A percentile compares a stretch with the other conserved stretches of the same genome.
Evolutionary conservation across 805 yeast species (phyloP).

Genomic region (Candida palmyrensis): DNA sequence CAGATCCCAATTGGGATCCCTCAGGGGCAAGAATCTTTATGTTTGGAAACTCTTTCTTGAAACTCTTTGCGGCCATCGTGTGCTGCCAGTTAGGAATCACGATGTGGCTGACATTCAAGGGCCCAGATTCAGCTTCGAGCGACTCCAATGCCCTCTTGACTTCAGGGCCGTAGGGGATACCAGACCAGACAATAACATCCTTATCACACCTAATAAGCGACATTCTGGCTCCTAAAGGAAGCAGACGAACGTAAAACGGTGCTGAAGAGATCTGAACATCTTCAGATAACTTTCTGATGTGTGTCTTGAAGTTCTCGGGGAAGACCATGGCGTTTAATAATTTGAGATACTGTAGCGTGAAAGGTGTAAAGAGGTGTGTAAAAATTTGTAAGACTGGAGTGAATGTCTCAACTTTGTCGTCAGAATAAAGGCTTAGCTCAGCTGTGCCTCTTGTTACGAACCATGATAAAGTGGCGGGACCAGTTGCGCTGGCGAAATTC

Average conservation of each 20-base stretch:
- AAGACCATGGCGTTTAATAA: no score
- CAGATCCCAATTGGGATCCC: constrained; percentile 23
- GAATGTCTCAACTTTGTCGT: no score
- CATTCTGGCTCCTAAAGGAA: constrained; percentile 41
- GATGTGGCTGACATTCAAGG: constrained; percentile 40
- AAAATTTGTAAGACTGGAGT: no score
- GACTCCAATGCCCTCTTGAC: constrained; percentile 35
- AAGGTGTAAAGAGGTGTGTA: no score
- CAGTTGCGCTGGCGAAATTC: no score
- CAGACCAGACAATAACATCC: constrained; percentile 47
- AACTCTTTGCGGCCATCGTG: constrained; percentile 54
- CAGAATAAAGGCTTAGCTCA: no score
- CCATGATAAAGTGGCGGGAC: no score
- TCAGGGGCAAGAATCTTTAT: constrained; percentile 53
- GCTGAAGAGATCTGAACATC: constrained; percentile 30
- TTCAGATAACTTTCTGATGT: constrained; percentile 29
- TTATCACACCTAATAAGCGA: constrained; percentile 28
- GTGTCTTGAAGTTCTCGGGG: no score
- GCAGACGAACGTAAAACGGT: no score
- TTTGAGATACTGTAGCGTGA: no score
- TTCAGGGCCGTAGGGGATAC: constrained; percentile 49
- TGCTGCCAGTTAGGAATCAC: constrained; percentile 64
- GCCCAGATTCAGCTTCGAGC: constrained; percentile 25
- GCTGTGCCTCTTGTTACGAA: no score
- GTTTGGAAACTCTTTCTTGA: constrained; percentile 46